Evolutionary conservation across 768 basidiomycete genomes (phyloP).

Genomic region (Mycena albidolilacea): DNA sequence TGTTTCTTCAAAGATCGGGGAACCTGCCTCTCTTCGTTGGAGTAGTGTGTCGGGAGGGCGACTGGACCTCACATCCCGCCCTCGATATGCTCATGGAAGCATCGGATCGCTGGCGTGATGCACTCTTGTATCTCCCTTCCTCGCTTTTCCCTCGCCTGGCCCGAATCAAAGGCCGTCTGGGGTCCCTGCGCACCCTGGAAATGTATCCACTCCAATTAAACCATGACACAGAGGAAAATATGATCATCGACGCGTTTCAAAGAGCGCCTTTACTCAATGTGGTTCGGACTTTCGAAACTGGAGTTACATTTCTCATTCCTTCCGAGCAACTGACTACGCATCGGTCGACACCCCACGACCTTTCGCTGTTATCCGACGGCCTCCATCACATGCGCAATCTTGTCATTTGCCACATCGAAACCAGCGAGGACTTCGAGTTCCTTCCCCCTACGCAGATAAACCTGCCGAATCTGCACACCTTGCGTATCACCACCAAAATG

Average conservation of each 20-base stretch:
- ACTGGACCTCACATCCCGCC: neutral
- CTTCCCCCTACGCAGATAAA: neutral
- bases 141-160: neutral
- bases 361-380: neutral
- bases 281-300: neutral
- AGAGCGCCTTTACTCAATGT: neutral
- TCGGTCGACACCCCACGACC: neutral
- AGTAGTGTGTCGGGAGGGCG: neutral
- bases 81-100: conserved; percentile 1
- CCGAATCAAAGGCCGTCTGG: neutral
- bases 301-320: neutral
- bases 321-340: neutral
- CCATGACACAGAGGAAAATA: neutral
- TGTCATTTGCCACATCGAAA: neutral
- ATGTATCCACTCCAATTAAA: neutral
- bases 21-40: neutral
- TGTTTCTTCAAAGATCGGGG: conserved; percentile 4
- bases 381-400: conserved; percentile 9
- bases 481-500: neutral
- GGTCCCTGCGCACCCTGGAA: neutral
- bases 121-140: neutral
- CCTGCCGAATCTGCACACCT: neutral
- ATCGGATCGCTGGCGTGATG: conserved; percentile 10
- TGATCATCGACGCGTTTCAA: neutral
- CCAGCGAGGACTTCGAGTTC: neutral